Percentiles rank a stretch among this genome's conserved stretches.
phyloP scores from a whole-genome alignment of 192 early-diverging fungal species.

The Mortierella claussenii region DNA sequence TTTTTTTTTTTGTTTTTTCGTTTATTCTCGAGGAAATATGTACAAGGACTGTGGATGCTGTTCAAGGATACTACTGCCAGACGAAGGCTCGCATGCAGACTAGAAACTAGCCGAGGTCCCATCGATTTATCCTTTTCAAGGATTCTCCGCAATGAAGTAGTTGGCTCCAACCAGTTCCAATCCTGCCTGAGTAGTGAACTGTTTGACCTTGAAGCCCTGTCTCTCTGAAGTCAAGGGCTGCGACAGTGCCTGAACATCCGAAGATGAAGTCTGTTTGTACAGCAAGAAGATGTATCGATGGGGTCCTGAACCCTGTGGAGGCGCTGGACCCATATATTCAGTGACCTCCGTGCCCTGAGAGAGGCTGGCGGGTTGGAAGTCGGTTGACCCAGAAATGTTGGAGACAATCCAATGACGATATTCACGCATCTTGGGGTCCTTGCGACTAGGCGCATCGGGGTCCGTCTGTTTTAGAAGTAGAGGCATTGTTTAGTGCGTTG shows the following conservation, averaged over 20 bases:
- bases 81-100: no score
- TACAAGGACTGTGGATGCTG: no score
- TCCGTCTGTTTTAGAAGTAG: no score
- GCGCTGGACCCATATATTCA: constrained; percentile 62
- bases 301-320: constrained; percentile 59
- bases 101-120: not conserved
- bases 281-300: constrained; percentile 71
- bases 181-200: constrained; percentile 54
- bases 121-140: not conserved
- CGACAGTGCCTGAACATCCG: constrained; percentile 29
- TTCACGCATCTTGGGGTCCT: constrained; percentile 53
- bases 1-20: not conserved
- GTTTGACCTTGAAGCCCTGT: constrained; percentile 37
- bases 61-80: no score
- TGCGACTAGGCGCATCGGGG: constrained; percentile 65
- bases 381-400: constrained; percentile 59
- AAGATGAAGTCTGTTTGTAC: constrained; percentile 58
- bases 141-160: constrained; percentile 58
- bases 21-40: no score
- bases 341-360: constrained; percentile 35
- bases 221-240: constrained; percentile 22
- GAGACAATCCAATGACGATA: constrained; percentile 68
- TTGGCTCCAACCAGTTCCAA: constrained; percentile 60
- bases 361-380: constrained; percentile 34
- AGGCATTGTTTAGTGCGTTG: no score